These are phyloP conservation scores for Mucor irregularis DNA, from an alignment of 371 early-diverging fungal genomes.

Conservation along the genomic window DNA sequence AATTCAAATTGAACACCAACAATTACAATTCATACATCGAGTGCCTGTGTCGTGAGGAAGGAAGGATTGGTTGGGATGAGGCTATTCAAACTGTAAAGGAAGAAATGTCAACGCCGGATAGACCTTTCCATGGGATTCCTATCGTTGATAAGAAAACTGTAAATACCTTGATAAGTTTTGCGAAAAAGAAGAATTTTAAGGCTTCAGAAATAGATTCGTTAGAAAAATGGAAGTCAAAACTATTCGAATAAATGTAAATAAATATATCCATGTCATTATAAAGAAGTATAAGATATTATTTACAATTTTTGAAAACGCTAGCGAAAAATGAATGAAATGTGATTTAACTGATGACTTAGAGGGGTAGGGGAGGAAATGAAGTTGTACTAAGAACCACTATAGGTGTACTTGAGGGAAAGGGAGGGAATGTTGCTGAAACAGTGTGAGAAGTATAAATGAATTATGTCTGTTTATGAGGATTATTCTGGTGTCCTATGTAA, in stretches of 20 bases:
- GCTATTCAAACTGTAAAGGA: slow-evolving; percentile 21
- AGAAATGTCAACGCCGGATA: slow-evolving; percentile 27
- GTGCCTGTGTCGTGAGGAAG: slow-evolving; percentile 37
- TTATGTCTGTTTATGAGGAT: neutral
- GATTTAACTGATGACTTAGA: no score
- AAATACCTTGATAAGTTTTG: slow-evolving; percentile 45
- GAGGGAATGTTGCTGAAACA: no score
- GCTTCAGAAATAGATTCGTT: slow-evolving; percentile 20
- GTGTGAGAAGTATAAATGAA: no score
- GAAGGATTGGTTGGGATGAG: slow-evolving; percentile 31
- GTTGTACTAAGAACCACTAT: no score
- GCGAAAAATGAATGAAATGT: neutral
- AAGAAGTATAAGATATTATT: no score
- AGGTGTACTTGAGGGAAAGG: no score
- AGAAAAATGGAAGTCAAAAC: slow-evolving; percentile 18
- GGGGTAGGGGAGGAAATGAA: neutral
- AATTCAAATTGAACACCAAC: slow-evolving; percentile 35
- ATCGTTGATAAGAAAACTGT: slow-evolving; percentile 40
- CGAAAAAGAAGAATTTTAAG: slow-evolving; percentile 30
- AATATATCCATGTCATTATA: neutral
- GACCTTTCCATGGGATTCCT: neutral
- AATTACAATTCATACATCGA: slow-evolving; percentile 50
- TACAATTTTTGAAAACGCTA: no score
- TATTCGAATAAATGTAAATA: neutral
- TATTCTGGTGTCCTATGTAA: slow-evolving; percentile 19